Conservation (phyloP, 1,284 basidiomycete genomes). For the Cryptococcus hybrid region DNA sequence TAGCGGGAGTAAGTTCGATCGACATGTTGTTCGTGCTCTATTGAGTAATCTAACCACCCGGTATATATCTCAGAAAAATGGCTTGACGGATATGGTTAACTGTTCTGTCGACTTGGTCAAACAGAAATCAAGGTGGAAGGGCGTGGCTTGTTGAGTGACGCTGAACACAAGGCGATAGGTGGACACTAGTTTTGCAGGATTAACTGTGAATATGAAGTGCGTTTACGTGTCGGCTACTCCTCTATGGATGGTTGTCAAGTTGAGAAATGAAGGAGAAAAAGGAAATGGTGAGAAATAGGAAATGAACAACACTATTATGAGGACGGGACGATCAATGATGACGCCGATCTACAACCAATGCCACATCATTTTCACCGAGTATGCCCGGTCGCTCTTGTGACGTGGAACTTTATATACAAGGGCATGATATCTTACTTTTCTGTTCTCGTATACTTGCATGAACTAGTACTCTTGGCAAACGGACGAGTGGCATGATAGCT, state of each 20-base stretch:
- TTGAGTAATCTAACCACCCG: not conserved
- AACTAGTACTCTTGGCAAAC: too few species aligned
- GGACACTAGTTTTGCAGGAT: not conserved
- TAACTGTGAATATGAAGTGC: not conserved
- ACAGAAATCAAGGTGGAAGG: not conserved
- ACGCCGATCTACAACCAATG: too few species aligned
- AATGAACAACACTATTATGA: too few species aligned
- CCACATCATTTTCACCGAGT: too few species aligned
- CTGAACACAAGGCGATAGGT: not conserved
- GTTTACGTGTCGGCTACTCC: too few species aligned
- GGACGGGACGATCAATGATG: too few species aligned
- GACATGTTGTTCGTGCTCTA: slow-evolving; percentile 40
- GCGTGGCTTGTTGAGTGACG: not conserved
- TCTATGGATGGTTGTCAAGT: not conserved
- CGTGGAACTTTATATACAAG: too few species aligned
- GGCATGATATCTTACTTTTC: too few species aligned
- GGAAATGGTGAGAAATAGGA: not conserved
- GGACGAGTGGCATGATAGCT: too few species aligned
- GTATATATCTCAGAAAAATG: not conserved
- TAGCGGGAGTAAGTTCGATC: slow-evolving; percentile 53
- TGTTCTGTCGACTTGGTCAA: not conserved
- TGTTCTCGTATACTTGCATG: too few species aligned
- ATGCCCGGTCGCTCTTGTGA: too few species aligned
- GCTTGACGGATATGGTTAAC: not conserved
- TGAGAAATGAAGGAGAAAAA: not conserved